Conservation (phyloP, 2,329 filamentous ascomycete genomes). For the Chrysoporthe puriensis region DNA sequence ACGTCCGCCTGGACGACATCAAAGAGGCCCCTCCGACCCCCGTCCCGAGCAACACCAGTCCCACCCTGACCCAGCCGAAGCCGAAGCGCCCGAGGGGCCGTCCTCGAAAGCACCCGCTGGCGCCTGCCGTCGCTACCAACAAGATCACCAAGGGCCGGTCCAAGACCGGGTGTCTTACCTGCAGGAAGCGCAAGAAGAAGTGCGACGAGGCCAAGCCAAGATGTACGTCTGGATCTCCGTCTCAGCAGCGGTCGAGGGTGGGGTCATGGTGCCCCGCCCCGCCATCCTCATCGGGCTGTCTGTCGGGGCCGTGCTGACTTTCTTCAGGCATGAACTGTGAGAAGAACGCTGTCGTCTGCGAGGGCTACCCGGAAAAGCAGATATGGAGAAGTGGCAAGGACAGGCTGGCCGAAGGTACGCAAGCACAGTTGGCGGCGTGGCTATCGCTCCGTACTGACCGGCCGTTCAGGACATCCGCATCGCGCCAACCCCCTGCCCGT, state of each 20-base stretch:
- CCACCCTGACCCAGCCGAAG: slow-evolving; percentile 42
- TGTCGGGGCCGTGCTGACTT: slow-evolving; percentile 8
- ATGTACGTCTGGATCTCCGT: slow-evolving; percentile 52
- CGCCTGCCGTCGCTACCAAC: slow-evolving; percentile 57
- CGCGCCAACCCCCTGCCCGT: slow-evolving; percentile 51
- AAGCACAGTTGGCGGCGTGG: neutral
- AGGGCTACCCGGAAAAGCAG: slow-evolving; percentile 85
- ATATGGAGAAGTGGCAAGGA: slow-evolving; percentile 87
- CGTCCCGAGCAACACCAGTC: slow-evolving; percentile 32
- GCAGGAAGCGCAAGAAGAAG: slow-evolving; percentile 72
- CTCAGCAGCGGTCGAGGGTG: neutral
- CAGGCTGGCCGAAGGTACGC: slow-evolving; percentile 69
- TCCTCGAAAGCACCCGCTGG: slow-evolving; percentile 78
- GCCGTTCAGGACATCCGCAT: slow-evolving; percentile 34
- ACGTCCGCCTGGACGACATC: slow-evolving; percentile 57
- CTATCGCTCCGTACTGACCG: neutral
- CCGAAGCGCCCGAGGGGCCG: slow-evolving; percentile 73
- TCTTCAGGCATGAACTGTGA: slow-evolving; percentile 78
- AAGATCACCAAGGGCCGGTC: slow-evolving; percentile 79
- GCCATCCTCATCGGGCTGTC: neutral
- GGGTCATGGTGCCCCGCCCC: too few relatives aligned
- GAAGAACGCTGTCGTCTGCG: slow-evolving; percentile 90
- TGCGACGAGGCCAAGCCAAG: slow-evolving; percentile 70
- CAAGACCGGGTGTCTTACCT: slow-evolving; percentile 71
- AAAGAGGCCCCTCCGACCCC: slow-evolving; percentile 47